phyloP scores from a whole-genome alignment of 2,329 filamentous ascomycete species.

The Seiridium cupressi region DNA sequence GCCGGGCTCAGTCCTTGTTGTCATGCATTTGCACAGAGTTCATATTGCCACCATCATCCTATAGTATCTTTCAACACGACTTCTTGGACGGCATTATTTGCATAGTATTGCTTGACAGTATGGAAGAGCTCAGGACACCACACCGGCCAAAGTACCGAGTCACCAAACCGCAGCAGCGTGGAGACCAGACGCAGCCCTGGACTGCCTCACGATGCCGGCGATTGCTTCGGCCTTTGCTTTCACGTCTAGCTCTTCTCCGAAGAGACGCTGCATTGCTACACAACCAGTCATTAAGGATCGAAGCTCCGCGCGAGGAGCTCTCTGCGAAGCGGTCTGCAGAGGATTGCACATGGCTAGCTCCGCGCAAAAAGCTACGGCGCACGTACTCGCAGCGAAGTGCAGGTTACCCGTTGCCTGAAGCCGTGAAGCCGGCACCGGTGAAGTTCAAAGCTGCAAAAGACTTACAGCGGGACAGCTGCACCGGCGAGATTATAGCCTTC shows the following conservation, averaged over 20 bases:
- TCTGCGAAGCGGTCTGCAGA: constrained; percentile 8
- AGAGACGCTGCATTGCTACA: constrained; percentile 25
- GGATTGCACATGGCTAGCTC: constrained; percentile 20
- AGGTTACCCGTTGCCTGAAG: background rate
- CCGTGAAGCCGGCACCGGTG: background rate
- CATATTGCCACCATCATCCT: background rate
- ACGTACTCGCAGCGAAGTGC: constrained; percentile 25
- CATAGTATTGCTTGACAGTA: background rate
- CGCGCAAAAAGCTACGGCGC: constrained; percentile 25
- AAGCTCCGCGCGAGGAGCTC: background rate
- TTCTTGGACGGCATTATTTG: background rate
- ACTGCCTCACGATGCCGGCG: constrained; percentile 41
- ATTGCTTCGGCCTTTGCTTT: constrained; percentile 39
- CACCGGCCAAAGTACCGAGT: constrained; percentile 16
- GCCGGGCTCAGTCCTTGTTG: background rate
- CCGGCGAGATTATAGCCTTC: constrained; percentile 22
- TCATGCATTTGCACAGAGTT: background rate
- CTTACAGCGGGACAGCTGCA: constrained; percentile 6
- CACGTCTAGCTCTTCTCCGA: constrained; percentile 37
- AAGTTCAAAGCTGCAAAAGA: constrained; percentile 14
- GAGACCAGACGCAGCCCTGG: constrained; percentile 27
- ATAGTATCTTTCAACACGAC: background rate
- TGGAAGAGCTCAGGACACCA: constrained; percentile 14
- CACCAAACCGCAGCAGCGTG: constrained; percentile 13
- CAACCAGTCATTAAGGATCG: background rate